These are phyloP conservation scores for Saccharomycopsis fodiens DNA, from an alignment of 805 yeast genomes.

Conservation along the genomic window DNA sequence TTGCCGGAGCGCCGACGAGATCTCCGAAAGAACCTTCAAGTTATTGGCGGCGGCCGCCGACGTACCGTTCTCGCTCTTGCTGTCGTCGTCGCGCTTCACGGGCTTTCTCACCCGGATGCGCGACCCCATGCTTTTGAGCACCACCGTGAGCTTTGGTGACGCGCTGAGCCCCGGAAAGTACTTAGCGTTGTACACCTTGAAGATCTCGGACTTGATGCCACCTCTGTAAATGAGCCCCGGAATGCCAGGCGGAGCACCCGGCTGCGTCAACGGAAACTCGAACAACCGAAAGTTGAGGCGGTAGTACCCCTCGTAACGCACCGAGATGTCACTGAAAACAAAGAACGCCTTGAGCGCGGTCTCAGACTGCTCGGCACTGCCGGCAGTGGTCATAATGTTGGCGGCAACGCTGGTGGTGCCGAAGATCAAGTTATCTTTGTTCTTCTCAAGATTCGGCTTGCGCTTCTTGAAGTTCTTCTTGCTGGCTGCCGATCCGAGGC, in stretches of 20 bases:
- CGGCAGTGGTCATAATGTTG: slow-evolving; percentile 5
- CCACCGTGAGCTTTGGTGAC: slow-evolving; percentile 10
- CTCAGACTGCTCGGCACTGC: background rate
- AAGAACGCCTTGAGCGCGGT: slow-evolving; percentile 14
- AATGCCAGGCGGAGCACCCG: background rate
- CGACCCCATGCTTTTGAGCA: slow-evolving; percentile 15
- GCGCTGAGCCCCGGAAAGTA: slow-evolving; percentile 16
- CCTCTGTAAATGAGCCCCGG: slow-evolving; percentile 8
- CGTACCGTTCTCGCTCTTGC: background rate
- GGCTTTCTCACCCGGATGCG: slow-evolving; percentile 15
- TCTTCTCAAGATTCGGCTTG: slow-evolving; percentile 16
- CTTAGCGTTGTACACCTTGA: slow-evolving; percentile 16
- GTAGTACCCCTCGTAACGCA: slow-evolving; percentile 18
- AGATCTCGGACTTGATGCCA: slow-evolving; percentile 4
- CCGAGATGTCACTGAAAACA: slow-evolving; percentile 18
- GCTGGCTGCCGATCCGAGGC: slow-evolving; percentile 16
- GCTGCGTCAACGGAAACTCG: slow-evolving; percentile 10
- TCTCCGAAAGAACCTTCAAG: slow-evolving; percentile 15
- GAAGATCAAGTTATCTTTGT: slow-evolving; percentile 11
- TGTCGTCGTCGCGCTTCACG: background rate
- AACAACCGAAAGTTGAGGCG: slow-evolving; percentile 11
- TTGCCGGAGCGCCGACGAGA: slow-evolving; percentile 9
- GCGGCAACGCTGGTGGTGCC: slow-evolving; percentile 19
- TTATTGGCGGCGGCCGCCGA: slow-evolving; percentile 6
- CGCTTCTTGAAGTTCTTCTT: slow-evolving; percentile 16